Evolutionary conservation across 2,329 filamentous ascomycete genomes (phyloP).

Genomic region (Juglanconis juglandina): DNA sequence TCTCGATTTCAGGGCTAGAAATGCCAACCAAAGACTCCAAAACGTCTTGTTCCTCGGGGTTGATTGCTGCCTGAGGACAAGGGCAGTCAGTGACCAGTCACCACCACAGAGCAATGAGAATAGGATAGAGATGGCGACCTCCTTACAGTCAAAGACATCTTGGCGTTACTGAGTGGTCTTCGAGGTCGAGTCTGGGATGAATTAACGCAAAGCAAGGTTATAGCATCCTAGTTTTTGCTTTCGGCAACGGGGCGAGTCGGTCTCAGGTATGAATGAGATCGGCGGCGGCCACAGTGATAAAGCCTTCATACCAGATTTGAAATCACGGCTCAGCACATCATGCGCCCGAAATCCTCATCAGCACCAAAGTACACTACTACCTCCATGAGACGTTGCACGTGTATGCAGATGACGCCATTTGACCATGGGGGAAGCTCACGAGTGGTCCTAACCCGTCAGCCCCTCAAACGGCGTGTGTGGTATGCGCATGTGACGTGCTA

Average conservation of each 20-base stretch:
- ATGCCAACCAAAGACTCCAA: background rate
- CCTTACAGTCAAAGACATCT: background rate
- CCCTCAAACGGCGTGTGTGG: background rate
- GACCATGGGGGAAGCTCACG: background rate
- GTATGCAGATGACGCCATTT: conserved; percentile 1
- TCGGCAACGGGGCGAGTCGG: no score
- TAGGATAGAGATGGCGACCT: background rate
- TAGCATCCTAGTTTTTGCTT: no score
- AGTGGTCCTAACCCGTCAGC: background rate
- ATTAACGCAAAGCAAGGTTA: background rate
- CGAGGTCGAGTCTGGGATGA: background rate
- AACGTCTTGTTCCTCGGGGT: conserved; percentile 1
- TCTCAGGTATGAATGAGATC: no score
- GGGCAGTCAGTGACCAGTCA: background rate
- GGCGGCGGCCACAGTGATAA: no score
- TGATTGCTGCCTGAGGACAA: background rate
- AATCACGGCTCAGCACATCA: no score
- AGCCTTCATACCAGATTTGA: no score
- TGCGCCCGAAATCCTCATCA: background rate
- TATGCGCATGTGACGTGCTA: background rate
- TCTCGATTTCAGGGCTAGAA: background rate
- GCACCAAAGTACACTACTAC: background rate
- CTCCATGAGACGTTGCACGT: background rate
- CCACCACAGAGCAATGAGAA: background rate
- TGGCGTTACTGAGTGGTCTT: no score